A percentile compares a stretch with the other conserved stretches of the same genome.
Evolutionary conservation across 768 basidiomycete genomes (phyloP).

Genomic region (Lyophyllum semitale): DNA sequence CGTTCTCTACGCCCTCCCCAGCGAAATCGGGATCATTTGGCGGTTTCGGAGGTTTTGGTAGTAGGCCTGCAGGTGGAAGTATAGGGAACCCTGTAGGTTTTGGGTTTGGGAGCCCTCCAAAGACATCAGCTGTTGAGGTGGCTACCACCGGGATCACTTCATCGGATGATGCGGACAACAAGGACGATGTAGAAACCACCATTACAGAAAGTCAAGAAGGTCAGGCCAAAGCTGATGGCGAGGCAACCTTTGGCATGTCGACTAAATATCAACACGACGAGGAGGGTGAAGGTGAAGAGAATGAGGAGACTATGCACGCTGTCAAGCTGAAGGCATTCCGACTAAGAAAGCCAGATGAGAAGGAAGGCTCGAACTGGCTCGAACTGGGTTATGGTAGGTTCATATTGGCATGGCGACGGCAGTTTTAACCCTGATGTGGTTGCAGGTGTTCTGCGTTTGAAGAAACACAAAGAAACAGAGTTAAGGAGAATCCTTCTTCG

Average conservation of each 20-base stretch:
- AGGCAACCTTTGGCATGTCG: constrained; percentile 22
- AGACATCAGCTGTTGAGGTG: constrained; percentile 21
- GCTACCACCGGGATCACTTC: neutral
- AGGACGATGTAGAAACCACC: constrained; percentile 7
- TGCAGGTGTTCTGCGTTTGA: constrained; percentile 67
- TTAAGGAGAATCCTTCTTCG: constrained; percentile 66
- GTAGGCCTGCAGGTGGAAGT: constrained; percentile 39
- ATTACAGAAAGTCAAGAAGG: constrained; percentile 14
- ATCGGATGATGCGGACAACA: constrained; percentile 3
- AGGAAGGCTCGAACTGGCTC: constrained; percentile 51
- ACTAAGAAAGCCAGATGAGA: constrained; percentile 50
- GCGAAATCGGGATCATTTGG: constrained; percentile 23
- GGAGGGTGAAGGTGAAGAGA: constrained; percentile 82
- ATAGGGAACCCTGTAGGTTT: constrained; percentile 70
- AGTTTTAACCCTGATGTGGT: neutral
- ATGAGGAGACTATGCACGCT: constrained; percentile 66
- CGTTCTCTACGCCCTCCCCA: constrained; percentile 4
- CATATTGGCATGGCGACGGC: neutral
- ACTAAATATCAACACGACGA: constrained; percentile 52
- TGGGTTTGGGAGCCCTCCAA: constrained; percentile 47
- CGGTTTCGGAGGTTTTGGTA: constrained; percentile 34
- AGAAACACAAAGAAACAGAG: constrained; percentile 68
- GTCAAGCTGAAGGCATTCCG: constrained; percentile 65
- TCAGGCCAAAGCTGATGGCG: constrained; percentile 22
- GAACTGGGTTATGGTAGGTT: constrained; percentile 69